Percentiles rank a stretch among this genome's conserved stretches.
Conservation (phyloP, 2,329 filamentous ascomycete genomes). For the Fusarium sterilihyphosum region DNA sequence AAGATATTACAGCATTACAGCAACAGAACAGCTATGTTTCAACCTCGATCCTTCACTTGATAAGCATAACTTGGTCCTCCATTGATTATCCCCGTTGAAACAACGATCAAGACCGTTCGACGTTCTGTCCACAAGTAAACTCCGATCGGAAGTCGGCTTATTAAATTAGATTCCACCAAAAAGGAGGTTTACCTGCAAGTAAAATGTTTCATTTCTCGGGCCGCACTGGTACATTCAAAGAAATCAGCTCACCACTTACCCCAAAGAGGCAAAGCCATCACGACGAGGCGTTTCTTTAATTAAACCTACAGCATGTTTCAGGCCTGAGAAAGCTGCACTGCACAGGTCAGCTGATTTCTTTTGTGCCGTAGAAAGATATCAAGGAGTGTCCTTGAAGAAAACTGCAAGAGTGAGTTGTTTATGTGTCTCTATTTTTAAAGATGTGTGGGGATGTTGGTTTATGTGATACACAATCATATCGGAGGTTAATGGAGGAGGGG, state of each 20-base stretch:
- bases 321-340: slow-evolving; percentile 2
- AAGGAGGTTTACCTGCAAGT: not conserved
- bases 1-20: not conserved
- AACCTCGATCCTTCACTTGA: not conserved
- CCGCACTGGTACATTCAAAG: not conserved
- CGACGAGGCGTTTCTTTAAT: slow-evolving; percentile 24
- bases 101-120: not conserved
- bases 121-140: not conserved
- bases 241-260: slow-evolving; percentile 8
- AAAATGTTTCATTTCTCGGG: slow-evolving; percentile 23
- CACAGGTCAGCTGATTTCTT: not conserved
- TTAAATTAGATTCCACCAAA: not conserved
- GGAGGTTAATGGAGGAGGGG: not conserved
- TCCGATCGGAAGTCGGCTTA: not conserved
- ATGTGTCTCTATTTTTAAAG: not conserved
- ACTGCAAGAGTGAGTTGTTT: not conserved
- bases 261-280: not conserved
- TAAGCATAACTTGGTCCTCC: not conserved
- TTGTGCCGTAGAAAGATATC: not conserved
- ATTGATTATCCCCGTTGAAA: not conserved
- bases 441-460: not conserved
- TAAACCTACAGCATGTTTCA: slow-evolving; percentile 19
- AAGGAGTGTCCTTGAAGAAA: slow-evolving; percentile 7
- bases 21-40: not conserved
- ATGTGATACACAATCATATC: not conserved